Evolutionary conservation across 345 rosid genomes (phyloP).

Genomic region (Gossypioides kirkii): DNA sequence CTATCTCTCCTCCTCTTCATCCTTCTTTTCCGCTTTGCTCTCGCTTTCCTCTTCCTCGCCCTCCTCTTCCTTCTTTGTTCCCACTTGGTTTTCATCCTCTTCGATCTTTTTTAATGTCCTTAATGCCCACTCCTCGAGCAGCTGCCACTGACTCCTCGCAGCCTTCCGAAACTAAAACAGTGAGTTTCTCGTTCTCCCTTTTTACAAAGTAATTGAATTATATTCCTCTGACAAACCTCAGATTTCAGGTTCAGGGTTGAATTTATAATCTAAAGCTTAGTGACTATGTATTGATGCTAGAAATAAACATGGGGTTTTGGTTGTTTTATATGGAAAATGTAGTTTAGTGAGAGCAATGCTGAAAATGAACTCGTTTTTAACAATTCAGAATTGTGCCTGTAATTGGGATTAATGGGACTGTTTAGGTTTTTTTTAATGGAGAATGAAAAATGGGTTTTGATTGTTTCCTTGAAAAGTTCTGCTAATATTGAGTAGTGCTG

Average conservation of each 20-base stretch:
- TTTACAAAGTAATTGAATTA: not conserved
- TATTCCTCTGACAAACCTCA: not conserved
- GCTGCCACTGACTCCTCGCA: constrained; percentile 29
- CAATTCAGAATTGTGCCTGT: not conserved
- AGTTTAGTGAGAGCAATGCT: not conserved
- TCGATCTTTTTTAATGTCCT: constrained; percentile 22
- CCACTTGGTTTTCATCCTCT: constrained; percentile 38
- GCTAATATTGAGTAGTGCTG: not conserved
- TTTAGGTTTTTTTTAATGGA: not conserved
- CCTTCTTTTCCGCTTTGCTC: constrained; percentile 34
- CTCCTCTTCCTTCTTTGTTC: constrained; percentile 40
- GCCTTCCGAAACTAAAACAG: constrained; percentile 49
- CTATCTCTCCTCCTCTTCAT: constrained; percentile 32
- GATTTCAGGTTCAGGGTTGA: not conserved
- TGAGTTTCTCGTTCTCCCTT: constrained; percentile 7
- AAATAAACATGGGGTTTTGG: not conserved
- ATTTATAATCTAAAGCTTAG: not conserved
- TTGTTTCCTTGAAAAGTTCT: not conserved
- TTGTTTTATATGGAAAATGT: not conserved
- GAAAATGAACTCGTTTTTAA: not conserved
- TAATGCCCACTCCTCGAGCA: constrained; percentile 41
- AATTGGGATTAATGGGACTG: not conserved
- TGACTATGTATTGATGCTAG: not conserved
- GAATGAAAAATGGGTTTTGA: not conserved
- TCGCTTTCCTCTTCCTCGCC: constrained; percentile 32